Base-by-base conservation (phyloP, 495 filamentous ascomycete genomes). In the Apodospora peruviana region DNA sequence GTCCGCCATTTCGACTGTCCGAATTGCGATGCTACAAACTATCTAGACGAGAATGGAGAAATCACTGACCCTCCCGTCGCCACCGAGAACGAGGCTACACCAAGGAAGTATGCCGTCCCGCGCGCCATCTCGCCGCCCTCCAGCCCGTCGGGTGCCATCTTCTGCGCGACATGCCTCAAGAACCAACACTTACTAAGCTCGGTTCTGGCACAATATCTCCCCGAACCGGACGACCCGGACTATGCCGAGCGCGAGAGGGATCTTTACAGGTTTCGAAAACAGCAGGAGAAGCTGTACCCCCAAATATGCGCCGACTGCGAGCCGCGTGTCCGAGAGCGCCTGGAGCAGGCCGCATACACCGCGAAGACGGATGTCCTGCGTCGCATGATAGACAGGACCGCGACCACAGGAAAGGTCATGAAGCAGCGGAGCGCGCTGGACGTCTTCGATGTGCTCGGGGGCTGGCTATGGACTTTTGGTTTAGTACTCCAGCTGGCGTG, bases 31-130 rank as follows among this genome's bases (percentile, higher is more conserved):
- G 84, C 88, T 18, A 79, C 84, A 48, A 96, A 95, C 67, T 87
- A 84, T 67, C 69, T 94, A 8, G 90, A 96, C 59, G 70, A 78
- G 86, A 78, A 88, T 61, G 90, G 90, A 58, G 77, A 91, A 44
- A 89, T 95, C 39, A 87, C 85, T 40, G 90, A 96, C 61, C 88
- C 90, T 14, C 90, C 90, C n/a, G 75, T 79, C 23, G 64, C 75
- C 9, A 75, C 69, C 16, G 47, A 64, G 47, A 38, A 46, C 40
- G 61, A 61, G 38, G 64, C 64, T 48, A 64, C 57, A 47, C 51
- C 58, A 25, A 51, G 65, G 24, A 70, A 61, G 47, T 71, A 52
- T 58, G 60, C 69, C 50, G 64, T 75, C 47, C 59, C 68, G 48
- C 63, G 63, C 18, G 22, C 70, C 47, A 35, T 43, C 37, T 51